These are phyloP conservation scores for Themeda triandra DNA, from an alignment of 176 grass and related monocot species.

Conservation along the genomic window DNA sequence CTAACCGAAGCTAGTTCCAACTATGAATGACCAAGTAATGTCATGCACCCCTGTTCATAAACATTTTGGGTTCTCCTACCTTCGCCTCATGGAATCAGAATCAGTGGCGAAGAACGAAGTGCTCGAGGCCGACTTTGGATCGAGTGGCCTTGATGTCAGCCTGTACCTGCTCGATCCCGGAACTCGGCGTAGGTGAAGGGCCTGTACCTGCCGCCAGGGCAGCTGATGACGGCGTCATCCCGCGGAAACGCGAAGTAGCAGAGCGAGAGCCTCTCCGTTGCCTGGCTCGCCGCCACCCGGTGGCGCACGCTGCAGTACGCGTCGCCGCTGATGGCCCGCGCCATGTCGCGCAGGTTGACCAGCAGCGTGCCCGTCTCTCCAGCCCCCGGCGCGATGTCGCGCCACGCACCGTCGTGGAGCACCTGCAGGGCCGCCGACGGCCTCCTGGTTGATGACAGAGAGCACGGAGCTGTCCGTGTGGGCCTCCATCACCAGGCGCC, in stretches of 20 bases:
- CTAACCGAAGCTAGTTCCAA: background rate
- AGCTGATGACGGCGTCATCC: conserved; percentile 39
- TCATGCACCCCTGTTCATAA: background rate
- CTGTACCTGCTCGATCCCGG: conserved; percentile 57
- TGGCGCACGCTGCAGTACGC: conserved; percentile 53
- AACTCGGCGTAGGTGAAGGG: conserved; percentile 64
- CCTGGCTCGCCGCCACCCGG: conserved; percentile 52
- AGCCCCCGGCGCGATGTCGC: conserved; percentile 14
- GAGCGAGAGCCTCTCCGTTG: conserved; percentile 46
- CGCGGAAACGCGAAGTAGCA: conserved; percentile 78
- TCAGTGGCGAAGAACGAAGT: conserved; percentile 30
- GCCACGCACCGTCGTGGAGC: conserved; percentile 40
- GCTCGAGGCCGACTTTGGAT: conserved; percentile 54
- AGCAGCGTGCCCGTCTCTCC: conserved; percentile 28
- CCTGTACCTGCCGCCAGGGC: conserved; percentile 25
- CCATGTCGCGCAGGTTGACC: conserved; percentile 75
- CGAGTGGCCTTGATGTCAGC: conserved; percentile 64
- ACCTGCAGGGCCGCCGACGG: conserved; percentile 64
- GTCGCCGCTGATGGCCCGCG: conserved; percentile 62
- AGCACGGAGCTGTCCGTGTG: conserved; percentile 90
- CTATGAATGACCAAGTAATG: no score
- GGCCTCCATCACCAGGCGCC: conserved; percentile 58
- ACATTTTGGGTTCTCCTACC: no score
- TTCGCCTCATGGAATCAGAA: no score
- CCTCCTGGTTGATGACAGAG: conserved; percentile 59